Percentiles rank a stretch among this genome's conserved stretches.
Conservation (phyloP, 306 rosid genomes). For the Delonix regia region DNA sequence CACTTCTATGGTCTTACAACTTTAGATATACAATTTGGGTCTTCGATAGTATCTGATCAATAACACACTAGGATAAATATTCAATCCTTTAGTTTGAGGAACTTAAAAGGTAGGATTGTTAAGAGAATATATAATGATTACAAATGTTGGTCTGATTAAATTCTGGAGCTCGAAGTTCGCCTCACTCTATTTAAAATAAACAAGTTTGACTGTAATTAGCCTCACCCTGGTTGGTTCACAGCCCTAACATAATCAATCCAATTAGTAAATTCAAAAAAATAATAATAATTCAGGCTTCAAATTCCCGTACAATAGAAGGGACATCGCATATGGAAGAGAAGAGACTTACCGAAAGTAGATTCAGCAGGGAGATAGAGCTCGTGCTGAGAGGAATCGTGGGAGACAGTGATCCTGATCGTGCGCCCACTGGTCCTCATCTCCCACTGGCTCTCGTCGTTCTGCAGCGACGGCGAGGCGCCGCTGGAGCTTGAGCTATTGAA, state of each 20-base stretch:
- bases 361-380: slow-evolving; percentile 39
- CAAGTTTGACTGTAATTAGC: background rate
- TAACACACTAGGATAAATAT: too few species aligned
- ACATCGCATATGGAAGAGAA: background rate
- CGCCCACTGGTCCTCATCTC: slow-evolving; percentile 44
- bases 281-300: background rate
- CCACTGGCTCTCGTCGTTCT: slow-evolving; percentile 12
- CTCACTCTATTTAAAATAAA: background rate
- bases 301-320: background rate
- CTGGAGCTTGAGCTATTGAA: background rate
- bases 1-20: background rate
- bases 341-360: slow-evolving; percentile 47
- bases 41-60: background rate
- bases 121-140: background rate
- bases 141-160: background rate
- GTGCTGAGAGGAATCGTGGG: slow-evolving; percentile 34
- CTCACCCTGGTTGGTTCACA: background rate
- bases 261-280: background rate
- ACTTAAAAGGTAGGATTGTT: background rate
- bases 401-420: slow-evolving; percentile 34
- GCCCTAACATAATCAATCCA: background rate
- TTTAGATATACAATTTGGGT: background rate
- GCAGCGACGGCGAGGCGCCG: background rate
- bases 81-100: too few species aligned
- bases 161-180: background rate